These are phyloP conservation scores for Knoxdaviesia capensis DNA, from an alignment of 2,329 filamentous ascomycete genomes.

Conservation along the genomic window DNA sequence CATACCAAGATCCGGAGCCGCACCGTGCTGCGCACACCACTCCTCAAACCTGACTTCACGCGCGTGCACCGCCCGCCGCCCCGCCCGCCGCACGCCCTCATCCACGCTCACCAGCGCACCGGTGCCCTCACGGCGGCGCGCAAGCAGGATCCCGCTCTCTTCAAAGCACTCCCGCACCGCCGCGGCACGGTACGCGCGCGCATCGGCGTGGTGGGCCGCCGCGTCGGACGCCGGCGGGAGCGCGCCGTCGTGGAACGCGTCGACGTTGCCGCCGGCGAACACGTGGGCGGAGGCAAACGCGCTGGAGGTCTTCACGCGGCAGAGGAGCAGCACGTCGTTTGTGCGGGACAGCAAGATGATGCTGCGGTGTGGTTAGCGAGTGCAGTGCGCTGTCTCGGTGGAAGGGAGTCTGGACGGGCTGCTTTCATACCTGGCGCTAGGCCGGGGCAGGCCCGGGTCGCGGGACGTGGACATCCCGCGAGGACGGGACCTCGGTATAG, in stretches of 20 bases:
- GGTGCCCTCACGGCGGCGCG: conserved; percentile 16
- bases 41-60: conserved; percentile 44
- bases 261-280: conserved; percentile 80
- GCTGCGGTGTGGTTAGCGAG: conserved; percentile 6
- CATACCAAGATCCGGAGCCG: conserved; percentile 43
- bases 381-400: background rate
- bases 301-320: conserved; percentile 61
- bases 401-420: background rate
- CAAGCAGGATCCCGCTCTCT: conserved; percentile 76
- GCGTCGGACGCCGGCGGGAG: conserved; percentile 22
- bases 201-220: conserved; percentile 45
- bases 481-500: too few relatives aligned
- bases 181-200: conserved; percentile 53
- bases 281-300: conserved; percentile 87
- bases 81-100: conserved; percentile 39
- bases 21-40: conserved; percentile 38
- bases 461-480: too few relatives aligned
- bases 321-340: conserved; percentile 76
- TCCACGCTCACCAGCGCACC: conserved; percentile 40
- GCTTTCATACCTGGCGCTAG: conserved; percentile 37
- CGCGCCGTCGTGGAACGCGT: conserved; percentile 52
- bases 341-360: conserved; percentile 68
- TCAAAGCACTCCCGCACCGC: conserved; percentile 89
- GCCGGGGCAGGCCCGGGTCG: conserved; percentile 21
- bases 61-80: conserved; percentile 47